Evolutionary conservation across 371 early-diverging fungal species (phyloP).

Genomic region (Mucor circinelloides): DNA sequence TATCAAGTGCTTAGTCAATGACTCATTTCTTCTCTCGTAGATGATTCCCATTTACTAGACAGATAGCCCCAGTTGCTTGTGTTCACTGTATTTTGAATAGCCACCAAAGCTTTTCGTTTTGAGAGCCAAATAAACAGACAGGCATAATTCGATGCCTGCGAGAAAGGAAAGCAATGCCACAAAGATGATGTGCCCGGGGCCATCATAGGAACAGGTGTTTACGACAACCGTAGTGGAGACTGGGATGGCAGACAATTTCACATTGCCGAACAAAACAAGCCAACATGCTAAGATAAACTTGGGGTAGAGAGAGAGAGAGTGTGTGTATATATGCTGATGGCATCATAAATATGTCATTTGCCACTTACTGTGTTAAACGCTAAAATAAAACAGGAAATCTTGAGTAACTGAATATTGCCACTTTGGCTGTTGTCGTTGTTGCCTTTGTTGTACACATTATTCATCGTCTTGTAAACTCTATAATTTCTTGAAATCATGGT

Average conservation of each 20-base stretch:
- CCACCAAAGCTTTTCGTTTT: constrained; percentile 49
- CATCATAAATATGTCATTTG: not conserved
- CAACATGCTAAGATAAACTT: constrained; percentile 45
- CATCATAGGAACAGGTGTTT: constrained; percentile 39
- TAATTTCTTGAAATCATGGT: constrained; percentile 62
- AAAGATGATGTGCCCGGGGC: constrained; percentile 25
- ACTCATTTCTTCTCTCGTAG: not conserved
- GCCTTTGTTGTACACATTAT: not conserved
- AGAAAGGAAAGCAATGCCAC: constrained; percentile 29
- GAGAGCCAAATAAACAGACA: constrained; percentile 16
- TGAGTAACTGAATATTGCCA: not conserved
- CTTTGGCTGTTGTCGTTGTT: not conserved
- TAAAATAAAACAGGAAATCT: not conserved
- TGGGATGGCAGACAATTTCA: constrained; percentile 27
- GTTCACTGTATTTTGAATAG: constrained; percentile 55
- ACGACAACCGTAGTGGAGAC: constrained; percentile 38
- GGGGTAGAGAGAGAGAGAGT: constrained; percentile 17
- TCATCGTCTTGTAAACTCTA: constrained; percentile 39
- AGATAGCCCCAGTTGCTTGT: constrained; percentile 55
- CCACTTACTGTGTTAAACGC: not conserved
- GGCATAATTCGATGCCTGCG: constrained; percentile 34
- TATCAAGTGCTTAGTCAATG: not conserved
- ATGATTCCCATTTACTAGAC: constrained; percentile 51
- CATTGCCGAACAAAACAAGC: constrained; percentile 33
- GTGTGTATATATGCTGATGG: not conserved